Evolutionary conservation across 2,329 filamentous ascomycete species (phyloP).

Genomic region (Alternaria sp.): DNA sequence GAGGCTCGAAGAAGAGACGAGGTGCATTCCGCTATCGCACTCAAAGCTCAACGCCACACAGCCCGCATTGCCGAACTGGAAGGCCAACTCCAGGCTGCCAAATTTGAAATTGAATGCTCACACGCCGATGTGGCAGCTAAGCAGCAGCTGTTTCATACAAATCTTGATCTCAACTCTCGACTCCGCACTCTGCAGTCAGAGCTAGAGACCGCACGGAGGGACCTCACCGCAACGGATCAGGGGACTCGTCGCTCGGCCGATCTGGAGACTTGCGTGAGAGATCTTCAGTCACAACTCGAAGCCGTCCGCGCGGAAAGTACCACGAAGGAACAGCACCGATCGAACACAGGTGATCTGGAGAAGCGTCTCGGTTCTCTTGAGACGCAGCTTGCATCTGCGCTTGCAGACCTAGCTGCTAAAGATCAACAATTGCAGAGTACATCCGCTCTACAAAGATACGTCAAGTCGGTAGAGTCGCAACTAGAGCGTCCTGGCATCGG

Average conservation of each 20-base stretch:
- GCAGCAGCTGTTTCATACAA: conserved; percentile 36
- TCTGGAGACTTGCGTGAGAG: neutral
- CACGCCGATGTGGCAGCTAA: conserved; percentile 36
- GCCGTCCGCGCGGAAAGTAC: neutral
- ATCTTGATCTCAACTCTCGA: conserved; percentile 33
- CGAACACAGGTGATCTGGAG: conserved; percentile 15
- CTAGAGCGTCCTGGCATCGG: neutral
- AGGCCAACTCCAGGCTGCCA: conserved; percentile 29
- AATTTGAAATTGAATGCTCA: conserved; percentile 38
- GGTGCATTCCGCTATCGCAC: conserved; percentile 16
- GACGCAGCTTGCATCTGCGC: neutral
- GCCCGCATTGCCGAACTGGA: conserved; percentile 34
- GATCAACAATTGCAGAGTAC: conserved; percentile 2
- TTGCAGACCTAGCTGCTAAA: conserved; percentile 3
- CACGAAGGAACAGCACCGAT: conserved; percentile 28
- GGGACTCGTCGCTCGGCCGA: neutral
- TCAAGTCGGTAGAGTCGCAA: neutral
- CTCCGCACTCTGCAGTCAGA: conserved; percentile 31
- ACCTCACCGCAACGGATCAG: neutral
- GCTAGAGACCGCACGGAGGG: conserved; percentile 19
- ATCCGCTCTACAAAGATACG: neutral
- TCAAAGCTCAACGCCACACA: conserved; percentile 17
- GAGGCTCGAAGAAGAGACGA: conserved; percentile 24
- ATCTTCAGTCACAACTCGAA: conserved; percentile 4
- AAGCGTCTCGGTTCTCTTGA: conserved; percentile 14